Percentiles rank a stretch among this genome's conserved stretches.
Evolutionary conservation across 345 rosid genomes (phyloP).

Genomic region (Melaleuca quinquenervia): DNA sequence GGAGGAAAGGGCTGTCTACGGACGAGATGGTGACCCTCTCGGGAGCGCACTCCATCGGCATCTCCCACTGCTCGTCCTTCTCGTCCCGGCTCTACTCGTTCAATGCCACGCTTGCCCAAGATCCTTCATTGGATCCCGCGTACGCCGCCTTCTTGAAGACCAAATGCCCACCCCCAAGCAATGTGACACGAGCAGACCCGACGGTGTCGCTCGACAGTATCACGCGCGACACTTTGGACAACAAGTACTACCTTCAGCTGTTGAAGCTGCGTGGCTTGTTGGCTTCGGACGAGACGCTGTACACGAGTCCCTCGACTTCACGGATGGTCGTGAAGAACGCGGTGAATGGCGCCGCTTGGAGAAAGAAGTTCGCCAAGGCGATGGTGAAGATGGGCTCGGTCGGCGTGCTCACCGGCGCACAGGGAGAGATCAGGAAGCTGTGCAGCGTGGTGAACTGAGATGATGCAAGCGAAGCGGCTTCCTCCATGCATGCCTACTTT

Average conservation of each 20-base stretch:
- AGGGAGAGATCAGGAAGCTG: constrained; percentile 26
- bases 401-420: constrained; percentile 16
- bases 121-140: constrained; percentile 17
- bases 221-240: constrained; percentile 22
- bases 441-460: constrained; percentile 14
- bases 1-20: constrained; percentile 15
- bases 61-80: constrained; percentile 28
- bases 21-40: constrained; percentile 47
- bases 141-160: constrained; percentile 24
- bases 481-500: not conserved
- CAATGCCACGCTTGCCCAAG: constrained; percentile 21
- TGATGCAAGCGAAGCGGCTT: not conserved
- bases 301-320: constrained; percentile 9
- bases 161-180: constrained; percentile 15
- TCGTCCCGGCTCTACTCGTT: constrained; percentile 20
- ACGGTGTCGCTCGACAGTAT: constrained; percentile 6
- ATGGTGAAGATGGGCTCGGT: constrained; percentile 30
- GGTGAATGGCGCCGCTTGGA: constrained; percentile 8
- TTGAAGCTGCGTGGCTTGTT: constrained; percentile 15
- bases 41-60: constrained; percentile 37
- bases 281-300: constrained; percentile 26
- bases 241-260: constrained; percentile 24
- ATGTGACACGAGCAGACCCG: not conserved
- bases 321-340: constrained; percentile 15
- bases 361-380: constrained; percentile 16